Conservation (phyloP, 257 asterid genomes). For the Gynochthodes officinalis region DNA sequence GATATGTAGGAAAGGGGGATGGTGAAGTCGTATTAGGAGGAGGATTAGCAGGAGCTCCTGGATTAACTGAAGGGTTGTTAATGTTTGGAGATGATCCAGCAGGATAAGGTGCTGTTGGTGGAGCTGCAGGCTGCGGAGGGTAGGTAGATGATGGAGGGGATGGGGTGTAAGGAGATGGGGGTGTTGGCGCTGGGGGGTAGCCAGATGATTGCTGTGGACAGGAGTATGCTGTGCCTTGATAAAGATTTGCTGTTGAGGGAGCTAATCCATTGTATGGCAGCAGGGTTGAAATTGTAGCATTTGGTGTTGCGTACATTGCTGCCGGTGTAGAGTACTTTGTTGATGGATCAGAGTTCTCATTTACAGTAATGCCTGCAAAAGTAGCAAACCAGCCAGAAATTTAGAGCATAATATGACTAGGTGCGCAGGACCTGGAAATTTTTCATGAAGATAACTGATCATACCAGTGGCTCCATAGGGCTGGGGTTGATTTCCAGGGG, state of each 20-base stretch:
- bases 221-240: conserved; percentile 2
- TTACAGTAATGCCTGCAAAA: conserved; percentile 3
- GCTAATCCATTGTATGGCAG: conserved; percentile 27
- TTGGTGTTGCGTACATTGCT: conserved; percentile 21
- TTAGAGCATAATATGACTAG: neutral
- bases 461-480: conserved; percentile 12
- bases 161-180: no score
- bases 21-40: conserved; percentile 14
- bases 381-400: neutral
- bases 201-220: no score
- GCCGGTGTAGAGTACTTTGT: conserved; percentile 7
- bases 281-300: conserved; percentile 27
- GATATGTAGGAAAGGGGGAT: conserved; percentile 1
- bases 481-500: conserved; percentile 15
- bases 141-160: no score
- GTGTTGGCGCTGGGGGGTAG: no score
- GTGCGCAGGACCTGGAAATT: neutral
- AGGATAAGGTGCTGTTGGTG: no score
- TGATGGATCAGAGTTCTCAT: conserved; percentile 6
- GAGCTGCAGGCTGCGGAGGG: no score
- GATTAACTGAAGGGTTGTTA: neutral
- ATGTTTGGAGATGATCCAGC: conserved; percentile 2
- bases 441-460: neutral
- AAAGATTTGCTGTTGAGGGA: conserved; percentile 14
- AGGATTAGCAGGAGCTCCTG: conserved; percentile 1